A percentile compares a stretch with the other conserved stretches of the same genome.
phyloP scores from a whole-genome alignment of 441 rosid species.

The Gossypium gossypioides region DNA sequence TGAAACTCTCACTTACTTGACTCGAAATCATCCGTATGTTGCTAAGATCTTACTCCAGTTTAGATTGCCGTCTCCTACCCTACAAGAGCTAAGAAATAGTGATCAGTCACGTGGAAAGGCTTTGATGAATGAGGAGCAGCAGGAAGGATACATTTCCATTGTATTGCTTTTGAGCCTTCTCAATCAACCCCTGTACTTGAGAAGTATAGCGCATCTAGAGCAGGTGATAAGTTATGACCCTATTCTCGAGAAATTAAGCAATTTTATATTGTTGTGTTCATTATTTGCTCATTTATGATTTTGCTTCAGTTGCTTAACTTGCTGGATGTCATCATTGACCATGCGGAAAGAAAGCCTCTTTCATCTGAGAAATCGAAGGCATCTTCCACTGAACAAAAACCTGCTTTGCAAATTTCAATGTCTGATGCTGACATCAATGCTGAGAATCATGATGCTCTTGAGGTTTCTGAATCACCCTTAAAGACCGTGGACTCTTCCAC shows the following conservation, averaged over 20 bases:
- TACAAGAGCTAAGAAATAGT: slow-evolving; percentile 26
- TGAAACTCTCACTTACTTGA: slow-evolving; percentile 79
- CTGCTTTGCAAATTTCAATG: slow-evolving; percentile 31
- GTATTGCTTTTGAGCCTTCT: slow-evolving; percentile 80
- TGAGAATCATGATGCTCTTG: slow-evolving; percentile 33
- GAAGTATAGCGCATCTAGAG: slow-evolving; percentile 96
- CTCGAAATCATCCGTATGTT: slow-evolving; percentile 74
- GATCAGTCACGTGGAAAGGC: slow-evolving; percentile 66
- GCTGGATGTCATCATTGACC: slow-evolving; percentile 79
- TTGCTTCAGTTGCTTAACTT: slow-evolving; percentile 75
- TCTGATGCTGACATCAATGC: slow-evolving; percentile 35
- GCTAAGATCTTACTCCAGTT: slow-evolving; percentile 76
- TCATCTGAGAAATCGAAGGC: slow-evolving; percentile 41
- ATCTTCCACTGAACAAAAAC: slow-evolving; percentile 37
- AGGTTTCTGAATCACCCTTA: slow-evolving; percentile 33
- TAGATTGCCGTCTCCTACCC: slow-evolving; percentile 46
- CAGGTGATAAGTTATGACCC: slow-evolving; percentile 55
- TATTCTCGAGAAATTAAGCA: not conserved
- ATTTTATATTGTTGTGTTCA: not conserved
- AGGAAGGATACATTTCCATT: slow-evolving; percentile 48
- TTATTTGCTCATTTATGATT: slow-evolving; percentile 12
- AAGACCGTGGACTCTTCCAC: slow-evolving; percentile 33
- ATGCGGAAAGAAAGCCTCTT: slow-evolving; percentile 54
- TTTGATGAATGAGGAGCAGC: slow-evolving; percentile 46
- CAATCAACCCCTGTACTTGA: slow-evolving; percentile 82